Percentiles rank a stretch among this genome's conserved stretches.
Conservation (phyloP, 495 filamentous ascomycete species). For the Neurospora terricola region DNA sequence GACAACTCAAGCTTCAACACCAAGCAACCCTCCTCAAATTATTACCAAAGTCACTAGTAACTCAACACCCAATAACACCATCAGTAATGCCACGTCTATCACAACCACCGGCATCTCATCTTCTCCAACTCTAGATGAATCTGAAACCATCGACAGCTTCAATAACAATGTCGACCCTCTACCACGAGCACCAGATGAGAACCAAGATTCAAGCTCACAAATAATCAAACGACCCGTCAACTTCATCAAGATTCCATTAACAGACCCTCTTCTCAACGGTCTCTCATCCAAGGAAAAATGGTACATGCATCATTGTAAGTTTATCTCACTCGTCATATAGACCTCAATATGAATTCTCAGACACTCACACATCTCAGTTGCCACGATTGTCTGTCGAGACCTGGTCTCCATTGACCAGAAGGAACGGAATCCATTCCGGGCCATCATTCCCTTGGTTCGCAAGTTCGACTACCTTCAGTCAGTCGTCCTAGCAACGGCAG, state of each 20-base stretch:
- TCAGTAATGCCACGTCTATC: not conserved
- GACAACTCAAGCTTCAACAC: not conserved
- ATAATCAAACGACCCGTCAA: not conserved
- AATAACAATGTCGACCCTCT: not conserved
- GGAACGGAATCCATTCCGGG: slow-evolving; percentile 41
- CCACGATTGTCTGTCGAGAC: slow-evolving; percentile 40
- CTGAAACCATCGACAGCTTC: not conserved
- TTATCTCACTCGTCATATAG: not conserved
- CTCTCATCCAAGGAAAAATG: slow-evolving; percentile 28
- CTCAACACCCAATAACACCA: not conserved
- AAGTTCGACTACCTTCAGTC: slow-evolving; percentile 36
- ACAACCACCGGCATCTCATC: not conserved
- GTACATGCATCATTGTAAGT: slow-evolving; percentile 44
- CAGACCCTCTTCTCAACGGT: slow-evolving; percentile 28
- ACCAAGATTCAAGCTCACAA: not conserved
- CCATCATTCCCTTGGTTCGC: slow-evolving; percentile 35
- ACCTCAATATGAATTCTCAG: not conserved
- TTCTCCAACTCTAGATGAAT: not conserved
- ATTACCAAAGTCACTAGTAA: not conserved
- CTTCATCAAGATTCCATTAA: not conserved
- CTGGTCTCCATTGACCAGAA: slow-evolving; percentile 42
- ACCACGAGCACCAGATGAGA: not conserved
- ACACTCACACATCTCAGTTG: slow-evolving; percentile 25
- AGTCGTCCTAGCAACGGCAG: slow-evolving; percentile 43
- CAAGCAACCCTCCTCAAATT: not conserved